Percentiles rank a stretch among this genome's conserved stretches.
Conservation (phyloP, 2,329 filamentous ascomycete species). For the Ophiocordyceps camponoti-saundersi region DNA sequence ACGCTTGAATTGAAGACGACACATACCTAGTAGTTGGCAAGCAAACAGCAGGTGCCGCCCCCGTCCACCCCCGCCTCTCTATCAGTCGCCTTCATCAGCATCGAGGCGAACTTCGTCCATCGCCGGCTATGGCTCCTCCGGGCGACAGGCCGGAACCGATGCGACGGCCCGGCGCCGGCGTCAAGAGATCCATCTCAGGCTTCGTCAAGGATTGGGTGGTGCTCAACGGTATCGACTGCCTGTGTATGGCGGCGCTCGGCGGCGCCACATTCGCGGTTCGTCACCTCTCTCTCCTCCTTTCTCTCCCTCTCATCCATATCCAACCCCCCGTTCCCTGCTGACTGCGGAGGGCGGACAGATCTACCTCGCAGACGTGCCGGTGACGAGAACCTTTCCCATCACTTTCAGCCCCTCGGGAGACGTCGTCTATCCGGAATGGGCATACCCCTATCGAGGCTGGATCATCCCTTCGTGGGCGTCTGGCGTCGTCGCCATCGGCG, state of each 20-base stretch:
- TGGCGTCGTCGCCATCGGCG: slow-evolving; percentile 34
- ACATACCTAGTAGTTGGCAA: not conserved
- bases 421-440: slow-evolving; percentile 45
- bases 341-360: slow-evolving; percentile 15
- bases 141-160: not conserved
- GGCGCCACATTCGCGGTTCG: slow-evolving; percentile 13
- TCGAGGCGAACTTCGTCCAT: no score
- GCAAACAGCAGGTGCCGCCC: not conserved
- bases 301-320: not conserved
- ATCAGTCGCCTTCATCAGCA: not conserved
- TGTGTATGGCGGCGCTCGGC: slow-evolving; percentile 38
- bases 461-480: slow-evolving; percentile 43
- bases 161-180: no score
- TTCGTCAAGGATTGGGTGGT: slow-evolving; percentile 33
- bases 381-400: slow-evolving; percentile 43
- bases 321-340: no score
- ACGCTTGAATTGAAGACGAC: no score
- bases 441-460: slow-evolving; percentile 46
- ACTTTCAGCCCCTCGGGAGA: slow-evolving; percentile 38
- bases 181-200: slow-evolving; percentile 1
- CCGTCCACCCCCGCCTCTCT: not conserved
- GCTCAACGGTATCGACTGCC: slow-evolving; percentile 38
- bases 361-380: slow-evolving; percentile 35
- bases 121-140: not conserved
- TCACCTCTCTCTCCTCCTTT: not conserved